A percentile compares a stretch with the other conserved stretches of the same genome.
Conservation (phyloP, 1,139 yeast species). For the Geotrichum australiense region DNA sequence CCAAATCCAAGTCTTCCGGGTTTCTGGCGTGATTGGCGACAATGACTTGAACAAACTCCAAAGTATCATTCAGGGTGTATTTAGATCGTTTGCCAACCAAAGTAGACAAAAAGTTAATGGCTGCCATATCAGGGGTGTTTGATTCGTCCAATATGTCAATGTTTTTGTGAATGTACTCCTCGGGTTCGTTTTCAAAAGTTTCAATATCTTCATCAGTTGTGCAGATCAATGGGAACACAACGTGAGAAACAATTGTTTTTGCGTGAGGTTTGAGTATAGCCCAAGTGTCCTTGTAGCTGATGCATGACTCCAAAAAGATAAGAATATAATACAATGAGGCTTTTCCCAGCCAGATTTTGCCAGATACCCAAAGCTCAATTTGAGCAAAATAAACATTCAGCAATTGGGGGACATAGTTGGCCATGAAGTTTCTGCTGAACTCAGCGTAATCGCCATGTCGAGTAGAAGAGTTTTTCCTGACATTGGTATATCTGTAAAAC, state of each 20-base stretch:
- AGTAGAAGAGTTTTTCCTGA: slow-evolving; percentile 24
- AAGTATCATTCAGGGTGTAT: slow-evolving; percentile 53
- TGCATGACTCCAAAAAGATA: slow-evolving; percentile 63
- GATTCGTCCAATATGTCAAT: slow-evolving; percentile 69
- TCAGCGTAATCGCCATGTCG: slow-evolving; percentile 28
- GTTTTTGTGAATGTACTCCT: slow-evolving; percentile 76
- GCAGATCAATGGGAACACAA: slow-evolving; percentile 71
- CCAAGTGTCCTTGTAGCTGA: slow-evolving; percentile 67
- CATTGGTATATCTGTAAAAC: slow-evolving; percentile 66
- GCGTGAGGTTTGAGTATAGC: slow-evolving; percentile 61
- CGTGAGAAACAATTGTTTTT: slow-evolving; percentile 57
- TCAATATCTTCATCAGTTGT: slow-evolving; percentile 68
- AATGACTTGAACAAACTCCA: slow-evolving; percentile 57
- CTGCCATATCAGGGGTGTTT: slow-evolving; percentile 73
- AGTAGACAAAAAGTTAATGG: slow-evolving; percentile 68
- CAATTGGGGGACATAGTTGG: slow-evolving; percentile 66
- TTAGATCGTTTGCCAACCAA: slow-evolving; percentile 61
- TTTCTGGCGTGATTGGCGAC: slow-evolving; percentile 40
- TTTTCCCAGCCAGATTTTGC: slow-evolving; percentile 60
- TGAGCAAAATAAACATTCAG: slow-evolving; percentile 56
- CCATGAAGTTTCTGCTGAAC: slow-evolving; percentile 32
- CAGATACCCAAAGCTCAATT: slow-evolving; percentile 66
- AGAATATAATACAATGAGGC: slow-evolving; percentile 62
- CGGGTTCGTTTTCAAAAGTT: slow-evolving; percentile 80
- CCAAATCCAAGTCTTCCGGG: slow-evolving; percentile 47